Evolutionary conservation across 2,329 filamentous ascomycete species (phyloP).

Genomic region (Colletotrichum falcatum): DNA sequence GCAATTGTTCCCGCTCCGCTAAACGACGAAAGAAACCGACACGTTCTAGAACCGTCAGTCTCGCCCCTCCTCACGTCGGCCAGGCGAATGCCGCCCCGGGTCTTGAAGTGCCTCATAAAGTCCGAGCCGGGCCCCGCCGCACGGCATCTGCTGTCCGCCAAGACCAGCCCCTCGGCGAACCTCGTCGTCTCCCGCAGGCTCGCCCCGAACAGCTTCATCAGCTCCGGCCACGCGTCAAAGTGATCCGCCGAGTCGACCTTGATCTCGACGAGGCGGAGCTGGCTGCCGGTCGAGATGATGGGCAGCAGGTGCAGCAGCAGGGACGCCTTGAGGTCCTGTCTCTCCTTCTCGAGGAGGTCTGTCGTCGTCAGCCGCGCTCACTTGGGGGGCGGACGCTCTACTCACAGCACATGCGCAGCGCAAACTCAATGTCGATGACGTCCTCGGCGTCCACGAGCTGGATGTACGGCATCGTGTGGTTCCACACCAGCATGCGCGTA

Average conservation of each 20-base stretch:
- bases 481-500: conserved; percentile 35
- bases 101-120: conserved; percentile 37
- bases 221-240: conserved; percentile 39
- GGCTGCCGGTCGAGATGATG: conserved; percentile 38
- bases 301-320: conserved; percentile 37
- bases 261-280: conserved; percentile 40
- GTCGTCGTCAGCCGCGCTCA: conserved; percentile 14
- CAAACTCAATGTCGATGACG: conserved; percentile 37
- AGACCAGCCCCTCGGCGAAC: conserved; percentile 36
- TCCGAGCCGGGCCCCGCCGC: conserved; percentile 36
- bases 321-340: conserved; percentile 38
- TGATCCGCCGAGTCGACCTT: conserved; percentile 41
- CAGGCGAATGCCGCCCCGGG: conserved; percentile 36
- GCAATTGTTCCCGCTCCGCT: conserved; percentile 20
- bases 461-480: conserved; percentile 38
- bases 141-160: conserved; percentile 32
- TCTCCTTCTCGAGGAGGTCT: conserved; percentile 39
- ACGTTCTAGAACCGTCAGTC: conserved; percentile 30
- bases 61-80: conserved; percentile 30
- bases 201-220: conserved; percentile 40
- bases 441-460: conserved; percentile 38
- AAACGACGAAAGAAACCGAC: conserved; percentile 22
- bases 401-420: conserved; percentile 39
- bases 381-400: not conserved
- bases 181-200: conserved; percentile 34